Evolutionary conservation across 2,329 filamentous ascomycete genomes (phyloP).

Genomic region (Ascochyta fabae): DNA sequence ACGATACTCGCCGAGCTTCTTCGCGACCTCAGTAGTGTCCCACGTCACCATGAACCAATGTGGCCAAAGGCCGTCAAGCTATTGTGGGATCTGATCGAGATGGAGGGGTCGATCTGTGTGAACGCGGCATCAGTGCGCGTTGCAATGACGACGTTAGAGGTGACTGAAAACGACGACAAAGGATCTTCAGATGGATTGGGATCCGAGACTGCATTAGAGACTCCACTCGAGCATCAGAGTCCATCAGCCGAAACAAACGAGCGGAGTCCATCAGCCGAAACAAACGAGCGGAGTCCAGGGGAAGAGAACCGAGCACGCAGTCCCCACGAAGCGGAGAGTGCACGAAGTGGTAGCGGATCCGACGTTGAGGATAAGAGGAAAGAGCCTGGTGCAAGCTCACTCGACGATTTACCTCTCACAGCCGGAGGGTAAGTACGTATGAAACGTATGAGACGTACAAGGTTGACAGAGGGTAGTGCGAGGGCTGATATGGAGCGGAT

Average conservation of each 20-base stretch:
- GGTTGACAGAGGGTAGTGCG: too few relatives aligned
- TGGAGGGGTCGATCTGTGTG: neutral
- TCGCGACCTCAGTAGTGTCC: neutral
- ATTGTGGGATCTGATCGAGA: neutral
- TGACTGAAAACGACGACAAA: neutral
- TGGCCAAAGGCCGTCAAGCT: slow-evolving; percentile 7
- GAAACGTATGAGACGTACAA: too few relatives aligned
- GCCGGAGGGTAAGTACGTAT: too few relatives aligned
- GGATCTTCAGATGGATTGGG: neutral
- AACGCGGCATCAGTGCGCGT: neutral
- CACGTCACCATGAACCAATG: slow-evolving; percentile 1
- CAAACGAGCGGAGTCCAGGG: neutral
- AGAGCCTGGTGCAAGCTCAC: neutral
- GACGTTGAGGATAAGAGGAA: too few relatives aligned
- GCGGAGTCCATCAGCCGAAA: neutral
- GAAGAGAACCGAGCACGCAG: neutral
- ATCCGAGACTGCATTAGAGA: neutral
- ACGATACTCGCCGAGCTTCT: slow-evolving; percentile 7
- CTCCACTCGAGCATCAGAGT: neutral
- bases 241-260: neutral
- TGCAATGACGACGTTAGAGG: slow-evolving; percentile 1
- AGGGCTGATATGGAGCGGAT: too few relatives aligned
- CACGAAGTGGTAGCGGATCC: neutral
- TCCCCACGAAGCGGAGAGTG: neutral
- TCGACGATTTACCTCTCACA: too few relatives aligned